A percentile compares a stretch with the other conserved stretches of the same genome.
These are phyloP conservation scores for Sarocladiaceae sp. DNA, from an alignment of 2,329 filamentous ascomycete genomes.

Conservation along the genomic window DNA sequence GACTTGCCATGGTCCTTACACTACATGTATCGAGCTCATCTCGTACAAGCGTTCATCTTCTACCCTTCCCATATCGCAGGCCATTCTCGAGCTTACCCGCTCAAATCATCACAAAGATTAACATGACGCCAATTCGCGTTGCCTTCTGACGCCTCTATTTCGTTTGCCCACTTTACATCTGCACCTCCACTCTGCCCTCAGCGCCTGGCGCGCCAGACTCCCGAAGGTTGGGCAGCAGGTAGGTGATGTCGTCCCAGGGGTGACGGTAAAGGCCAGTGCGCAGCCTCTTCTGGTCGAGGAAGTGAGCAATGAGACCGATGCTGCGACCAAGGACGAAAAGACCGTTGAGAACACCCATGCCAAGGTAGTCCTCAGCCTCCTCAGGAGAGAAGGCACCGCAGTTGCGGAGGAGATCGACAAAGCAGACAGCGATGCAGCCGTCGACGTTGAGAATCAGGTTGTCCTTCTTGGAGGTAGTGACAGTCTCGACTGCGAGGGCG, in stretches of 20 bases:
- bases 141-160: slow-evolving; percentile 19
- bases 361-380: slow-evolving; percentile 97
- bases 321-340: slow-evolving; percentile 95
- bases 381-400: slow-evolving; percentile 94
- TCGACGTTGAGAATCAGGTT: slow-evolving; percentile 99
- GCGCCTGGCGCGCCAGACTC: slow-evolving; percentile 66
- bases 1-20: slow-evolving; percentile 14
- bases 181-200: slow-evolving; percentile 87
- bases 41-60: slow-evolving; percentile 30
- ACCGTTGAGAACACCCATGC: slow-evolving; percentile 99
- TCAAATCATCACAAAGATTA: slow-evolving; percentile 28
- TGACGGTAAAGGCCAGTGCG: slow-evolving; percentile 97
- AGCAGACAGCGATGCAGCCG: slow-evolving; percentile 97
- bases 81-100: slow-evolving; percentile 20
- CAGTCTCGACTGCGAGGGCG: slow-evolving; percentile 93
- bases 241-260: slow-evolving; percentile 98
- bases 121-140: slow-evolving; percentile 13
- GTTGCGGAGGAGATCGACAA: slow-evolving; percentile 95
- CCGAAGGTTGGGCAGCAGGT: slow-evolving; percentile 78
- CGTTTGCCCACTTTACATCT: slow-evolving; percentile 49
- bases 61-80: slow-evolving; percentile 12
- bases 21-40: slow-evolving; percentile 30
- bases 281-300: slow-evolving; percentile 99
- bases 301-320: slow-evolving; percentile 99
- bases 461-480: slow-evolving; percentile 99